These are phyloP conservation scores for Dendrobium officinale DNA, from an alignment of 106 monocot species.

Conservation along the genomic window DNA sequence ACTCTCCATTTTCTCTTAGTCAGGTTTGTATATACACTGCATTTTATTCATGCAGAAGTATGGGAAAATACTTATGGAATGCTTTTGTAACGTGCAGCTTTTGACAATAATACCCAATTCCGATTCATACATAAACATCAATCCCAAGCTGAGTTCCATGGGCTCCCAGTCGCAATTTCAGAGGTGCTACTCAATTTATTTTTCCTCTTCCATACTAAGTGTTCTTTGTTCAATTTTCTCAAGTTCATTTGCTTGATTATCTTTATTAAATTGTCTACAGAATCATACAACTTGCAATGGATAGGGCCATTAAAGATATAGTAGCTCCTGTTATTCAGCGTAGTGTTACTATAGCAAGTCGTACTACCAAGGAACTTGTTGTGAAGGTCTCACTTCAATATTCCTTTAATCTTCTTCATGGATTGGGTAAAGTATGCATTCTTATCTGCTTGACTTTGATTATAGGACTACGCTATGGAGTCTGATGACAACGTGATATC, in stretches of 20 bases:
- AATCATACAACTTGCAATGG: conserved; percentile 71
- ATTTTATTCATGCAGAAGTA: neutral
- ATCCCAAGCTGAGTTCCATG: conserved; percentile 66
- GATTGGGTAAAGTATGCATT: conserved; percentile 5
- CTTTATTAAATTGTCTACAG: conserved; percentile 25
- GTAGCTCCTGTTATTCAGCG: conserved; percentile 85
- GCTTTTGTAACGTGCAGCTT: conserved; percentile 39
- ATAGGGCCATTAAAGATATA: conserved; percentile 77
- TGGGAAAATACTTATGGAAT: neutral
- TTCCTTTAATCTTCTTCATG: neutral
- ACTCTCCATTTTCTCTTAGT: conserved; percentile 62
- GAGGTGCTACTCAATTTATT: conserved; percentile 32
- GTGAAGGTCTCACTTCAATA: conserved; percentile 51
- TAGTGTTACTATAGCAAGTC: conserved; percentile 92
- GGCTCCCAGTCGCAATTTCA: conserved; percentile 71
- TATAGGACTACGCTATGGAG: conserved; percentile 88
- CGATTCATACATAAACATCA: conserved; percentile 71
- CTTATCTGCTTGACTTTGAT: conserved; percentile 6
- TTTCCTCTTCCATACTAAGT: neutral
- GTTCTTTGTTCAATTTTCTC: neutral
- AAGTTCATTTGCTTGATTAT: conserved; percentile 5
- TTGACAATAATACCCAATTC: conserved; percentile 43
- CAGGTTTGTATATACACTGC: conserved; percentile 46
- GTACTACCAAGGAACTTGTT: conserved; percentile 91
- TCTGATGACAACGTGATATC: conserved; percentile 67